Percentiles rank a stretch among this genome's conserved stretches.
Conservation (phyloP, 345 rosid genomes). For the Gossypium australe region DNA sequence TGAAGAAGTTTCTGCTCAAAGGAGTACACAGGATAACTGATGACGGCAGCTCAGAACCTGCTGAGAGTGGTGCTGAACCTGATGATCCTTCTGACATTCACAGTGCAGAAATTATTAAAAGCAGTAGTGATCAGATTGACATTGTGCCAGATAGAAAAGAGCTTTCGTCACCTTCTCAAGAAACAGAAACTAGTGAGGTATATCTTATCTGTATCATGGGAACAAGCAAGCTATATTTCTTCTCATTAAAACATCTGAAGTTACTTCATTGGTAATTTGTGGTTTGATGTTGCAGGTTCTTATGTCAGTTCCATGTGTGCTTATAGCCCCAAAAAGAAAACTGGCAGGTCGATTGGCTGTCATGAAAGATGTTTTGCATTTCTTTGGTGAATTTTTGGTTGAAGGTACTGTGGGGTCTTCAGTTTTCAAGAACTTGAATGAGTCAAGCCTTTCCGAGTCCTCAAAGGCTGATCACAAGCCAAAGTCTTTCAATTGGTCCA, state of each 20-base stretch:
- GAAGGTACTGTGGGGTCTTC: conserved; percentile 93
- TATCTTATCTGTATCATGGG: background rate
- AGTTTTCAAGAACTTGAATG: conserved; percentile 63
- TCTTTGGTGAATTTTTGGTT: conserved; percentile 84
- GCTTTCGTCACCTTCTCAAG: conserved; percentile 51
- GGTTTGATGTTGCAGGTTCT: conserved; percentile 56
- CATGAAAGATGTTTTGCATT: conserved; percentile 75
- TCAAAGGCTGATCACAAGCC: conserved; percentile 57
- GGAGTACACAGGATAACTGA: conserved; percentile 81
- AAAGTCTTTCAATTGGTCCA: conserved; percentile 50
- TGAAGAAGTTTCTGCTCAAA: conserved; percentile 83
- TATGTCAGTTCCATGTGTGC: conserved; percentile 68
- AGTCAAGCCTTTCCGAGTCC: conserved; percentile 41
- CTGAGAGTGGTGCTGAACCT: conserved; percentile 52
- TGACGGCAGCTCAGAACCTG: conserved; percentile 63
- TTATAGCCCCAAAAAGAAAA: conserved; percentile 87
- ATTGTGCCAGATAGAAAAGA: conserved; percentile 48
- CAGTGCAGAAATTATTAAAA: conserved; percentile 41
- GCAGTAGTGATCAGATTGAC: conserved; percentile 55
- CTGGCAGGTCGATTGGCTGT: conserved; percentile 82
- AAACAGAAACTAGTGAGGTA: conserved; percentile 75
- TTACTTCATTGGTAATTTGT: conserved; percentile 15
- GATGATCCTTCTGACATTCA: conserved; percentile 48
- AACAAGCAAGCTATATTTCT: background rate
- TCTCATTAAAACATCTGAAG: background rate